Evolutionary conservation across 345 rosid species (phyloP), one percentile per base, ranked within the genome.

Genomic region (Anastatica hierochuntica): DNA sequence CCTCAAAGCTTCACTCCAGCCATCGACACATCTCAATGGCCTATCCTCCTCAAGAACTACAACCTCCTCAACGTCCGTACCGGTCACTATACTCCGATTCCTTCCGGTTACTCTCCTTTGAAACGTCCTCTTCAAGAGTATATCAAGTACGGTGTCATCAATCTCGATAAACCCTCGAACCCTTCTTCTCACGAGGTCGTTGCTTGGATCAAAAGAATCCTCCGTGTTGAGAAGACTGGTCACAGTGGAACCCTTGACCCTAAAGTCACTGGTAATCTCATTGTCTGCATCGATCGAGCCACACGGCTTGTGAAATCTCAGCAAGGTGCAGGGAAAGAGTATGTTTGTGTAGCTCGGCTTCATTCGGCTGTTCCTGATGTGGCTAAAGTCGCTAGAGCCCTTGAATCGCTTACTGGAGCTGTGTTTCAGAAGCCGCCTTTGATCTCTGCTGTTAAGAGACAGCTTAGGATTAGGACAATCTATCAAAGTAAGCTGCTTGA

Each of bases 101-200:
- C 86, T 13, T 57, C 75, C 43, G 97, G 97, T 10, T 70, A 56
- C 87, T 86, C 90, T 14, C 97, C 97, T 7, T 90, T 90, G 46
- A 90, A 86, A 54, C 94, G 96, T 0, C 97, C 97, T 0, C 77
- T 86, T 3, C 74, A 65, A 18, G 94, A 86, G 8, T 90, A 90
- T 68, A 74, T 87, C 71, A 74, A 82, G 70, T 90, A 90, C 67
- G 96, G 98, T 9, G 35, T 90, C 31, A 44, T 90, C 49, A 90
- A 90, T 49, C 95, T 90, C 9, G 98, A 90, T 35, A 90, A 90
- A 47, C 98, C 98, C 0, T 80, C 98, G 12, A 90, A 90, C 57
- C 98, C 98, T 0, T 90, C 98, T n/a, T 90, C 98, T 0, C 98
- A 90, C 26, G 98, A 90, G 74, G 98, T 90, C 15, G 98, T 90